These are phyloP conservation scores for Microsporum canis DNA, from an alignment of 2,329 filamentous ascomycete genomes.

Conservation along the genomic window DNA sequence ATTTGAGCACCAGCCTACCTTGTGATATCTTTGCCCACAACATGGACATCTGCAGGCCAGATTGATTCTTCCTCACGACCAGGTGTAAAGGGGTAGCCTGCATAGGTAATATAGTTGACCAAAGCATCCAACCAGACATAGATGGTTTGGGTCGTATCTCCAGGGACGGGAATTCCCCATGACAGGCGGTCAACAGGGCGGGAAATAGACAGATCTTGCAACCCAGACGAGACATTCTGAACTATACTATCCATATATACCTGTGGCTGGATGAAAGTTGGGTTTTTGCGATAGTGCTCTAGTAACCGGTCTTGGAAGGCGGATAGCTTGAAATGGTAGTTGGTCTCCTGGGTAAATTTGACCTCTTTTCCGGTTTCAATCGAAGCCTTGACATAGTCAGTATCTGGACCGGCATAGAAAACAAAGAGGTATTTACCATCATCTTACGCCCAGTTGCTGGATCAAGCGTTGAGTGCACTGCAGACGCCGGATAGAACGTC, in stretches of 20 bases:
- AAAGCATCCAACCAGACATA: conserved; percentile 98
- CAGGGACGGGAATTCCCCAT: conserved; percentile 85
- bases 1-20: conserved; percentile 36
- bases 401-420: not conserved
- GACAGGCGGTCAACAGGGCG: conserved; percentile 63
- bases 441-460: conserved; percentile 71
- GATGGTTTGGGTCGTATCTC: conserved; percentile 75
- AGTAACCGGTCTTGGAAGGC: conserved; percentile 68
- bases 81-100: conserved; percentile 67
- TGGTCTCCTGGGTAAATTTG: conserved; percentile 85
- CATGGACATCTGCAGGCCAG: conserved; percentile 86
- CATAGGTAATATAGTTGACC: conserved; percentile 81
- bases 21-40: conserved; percentile 93
- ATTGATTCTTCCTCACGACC: conserved; percentile 50
- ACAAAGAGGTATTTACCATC: conserved; percentile 44
- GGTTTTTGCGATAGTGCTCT: conserved; percentile 66
- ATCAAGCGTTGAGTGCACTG: conserved; percentile 62
- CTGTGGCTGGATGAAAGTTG: conserved; percentile 62
- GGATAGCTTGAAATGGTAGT: conserved; percentile 89
- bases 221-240: conserved; percentile 60
- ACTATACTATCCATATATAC: conserved; percentile 68
- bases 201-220: conserved; percentile 83
- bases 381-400: conserved; percentile 41
- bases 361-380: conserved; percentile 84
- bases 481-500: conserved; percentile 76